A percentile compares a stretch with the other conserved stretches of the same genome.
These are phyloP conservation scores for Picea sitchensis DNA, from an alignment of 75 land plant genomes.

Conservation along the genomic window DNA sequence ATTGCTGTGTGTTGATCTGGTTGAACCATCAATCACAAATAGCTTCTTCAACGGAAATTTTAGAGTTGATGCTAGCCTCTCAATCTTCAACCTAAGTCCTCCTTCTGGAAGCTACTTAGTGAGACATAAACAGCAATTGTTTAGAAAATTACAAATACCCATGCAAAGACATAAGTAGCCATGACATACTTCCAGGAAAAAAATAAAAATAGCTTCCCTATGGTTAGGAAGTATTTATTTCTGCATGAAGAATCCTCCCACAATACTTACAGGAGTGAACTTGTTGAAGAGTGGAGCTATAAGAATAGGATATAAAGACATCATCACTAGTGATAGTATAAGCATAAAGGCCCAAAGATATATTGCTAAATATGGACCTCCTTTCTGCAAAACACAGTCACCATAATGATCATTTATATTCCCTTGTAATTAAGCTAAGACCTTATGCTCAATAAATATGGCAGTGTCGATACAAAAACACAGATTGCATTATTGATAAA, in stretches of 20 bases:
- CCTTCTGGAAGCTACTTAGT: conserved; percentile 83
- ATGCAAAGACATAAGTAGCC: too few relatives aligned
- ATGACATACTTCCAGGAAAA: too few relatives aligned
- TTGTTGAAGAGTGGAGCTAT: conserved; percentile 98
- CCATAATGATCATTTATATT: conserved; percentile 1
- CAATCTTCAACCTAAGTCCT: conserved; percentile 73
- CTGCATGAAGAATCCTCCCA: neutral
- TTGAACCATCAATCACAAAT: conserved; percentile 99
- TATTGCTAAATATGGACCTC: conserved; percentile 96
- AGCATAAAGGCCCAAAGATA: conserved; percentile 97
- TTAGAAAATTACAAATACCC: neutral
- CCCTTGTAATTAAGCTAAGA: neutral
- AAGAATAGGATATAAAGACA: conserved; percentile 87
- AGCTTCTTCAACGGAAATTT: conserved; percentile 94
- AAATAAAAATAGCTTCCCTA: neutral
- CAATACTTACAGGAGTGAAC: conserved; percentile 86
- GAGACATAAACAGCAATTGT: neutral
- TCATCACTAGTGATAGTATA: conserved; percentile 74
- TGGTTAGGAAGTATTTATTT: neutral
- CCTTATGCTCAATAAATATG: neutral
- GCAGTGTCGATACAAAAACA: neutral
- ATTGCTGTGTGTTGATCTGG: conserved; percentile 97
- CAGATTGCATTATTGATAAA: neutral
- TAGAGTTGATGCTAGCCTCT: conserved; percentile 81
- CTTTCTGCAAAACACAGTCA: conserved; percentile 60